Conservation (phyloP, 176 grass and related monocot species). For the Musa acuminata region DNA sequence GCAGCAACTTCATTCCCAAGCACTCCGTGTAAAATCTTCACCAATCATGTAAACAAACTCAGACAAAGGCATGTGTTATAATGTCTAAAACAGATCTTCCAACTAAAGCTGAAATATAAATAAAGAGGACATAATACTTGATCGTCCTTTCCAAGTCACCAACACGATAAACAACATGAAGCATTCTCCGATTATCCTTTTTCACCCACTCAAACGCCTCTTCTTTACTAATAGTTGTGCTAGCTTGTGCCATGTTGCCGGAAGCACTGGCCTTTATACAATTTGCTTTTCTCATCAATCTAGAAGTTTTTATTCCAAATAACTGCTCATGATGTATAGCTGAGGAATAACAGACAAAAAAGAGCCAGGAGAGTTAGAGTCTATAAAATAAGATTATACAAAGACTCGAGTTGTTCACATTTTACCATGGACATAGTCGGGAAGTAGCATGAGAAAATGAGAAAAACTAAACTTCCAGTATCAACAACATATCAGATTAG, state of each 20-base stretch:
- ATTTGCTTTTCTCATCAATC: constrained; percentile 31
- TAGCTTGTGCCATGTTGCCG: constrained; percentile 34
- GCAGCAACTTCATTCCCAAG: constrained; percentile 81
- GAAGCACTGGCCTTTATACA: constrained; percentile 27
- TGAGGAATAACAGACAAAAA: constrained; percentile 22
- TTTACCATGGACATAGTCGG: background rate
- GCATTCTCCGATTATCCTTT: constrained; percentile 62
- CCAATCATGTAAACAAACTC: constrained; percentile 1
- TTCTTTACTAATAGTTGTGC: constrained; percentile 35
- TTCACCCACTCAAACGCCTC: constrained; percentile 75
- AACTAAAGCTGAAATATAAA: background rate
- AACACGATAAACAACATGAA: constrained; percentile 92
- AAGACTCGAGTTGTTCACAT: background rate
- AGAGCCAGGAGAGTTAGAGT: background rate
- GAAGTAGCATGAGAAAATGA: background rate
- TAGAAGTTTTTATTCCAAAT: constrained; percentile 29
- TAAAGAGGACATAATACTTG: constrained; percentile 39
- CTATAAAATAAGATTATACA: background rate
- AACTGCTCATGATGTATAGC: constrained; percentile 36
- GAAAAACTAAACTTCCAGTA: background rate
- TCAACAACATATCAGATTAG: background rate
- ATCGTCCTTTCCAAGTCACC: constrained; percentile 94
- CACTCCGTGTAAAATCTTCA: constrained; percentile 90
- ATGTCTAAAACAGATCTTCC: background rate
- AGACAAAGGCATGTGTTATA: background rate